Percentiles rank a stretch among this genome's conserved stretches.
These are phyloP conservation scores for Gracilariopsis chorda DNA, from an alignment of 23 red algal species.

Conservation along the genomic window DNA sequence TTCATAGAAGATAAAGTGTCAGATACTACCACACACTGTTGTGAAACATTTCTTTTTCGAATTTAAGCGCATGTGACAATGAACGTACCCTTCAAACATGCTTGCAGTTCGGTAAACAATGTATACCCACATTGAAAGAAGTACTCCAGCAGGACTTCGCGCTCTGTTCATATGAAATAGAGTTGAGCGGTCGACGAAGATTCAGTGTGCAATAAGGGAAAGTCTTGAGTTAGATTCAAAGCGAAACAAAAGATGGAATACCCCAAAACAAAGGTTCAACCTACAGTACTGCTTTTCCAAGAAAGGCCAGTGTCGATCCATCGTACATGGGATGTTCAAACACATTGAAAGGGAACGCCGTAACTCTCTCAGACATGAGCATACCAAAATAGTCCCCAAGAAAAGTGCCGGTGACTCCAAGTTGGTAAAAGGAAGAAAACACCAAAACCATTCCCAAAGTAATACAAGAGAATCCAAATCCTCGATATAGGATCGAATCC, in stretches of 20 bases:
- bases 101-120: constrained; percentile 77
- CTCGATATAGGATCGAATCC: not conserved
- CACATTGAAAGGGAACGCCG: constrained; percentile 84
- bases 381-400: constrained; percentile 99
- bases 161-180: constrained; percentile 26
- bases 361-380: constrained; percentile 71
- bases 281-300: constrained; percentile 76
- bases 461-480: not conserved
- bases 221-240: not conserved
- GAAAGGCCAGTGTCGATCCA: constrained; percentile 81
- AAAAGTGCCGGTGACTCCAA: constrained; percentile 91
- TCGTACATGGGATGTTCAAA: constrained; percentile 95
- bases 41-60: not conserved
- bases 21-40: not conserved
- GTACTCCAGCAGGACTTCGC: constrained; percentile 61
- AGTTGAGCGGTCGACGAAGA: not conserved
- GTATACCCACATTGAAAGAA: constrained; percentile 79
- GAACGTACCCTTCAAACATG: constrained; percentile 83
- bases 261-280: constrained; percentile 14
- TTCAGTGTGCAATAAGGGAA: not conserved
- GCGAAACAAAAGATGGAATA: not conserved
- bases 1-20: not conserved
- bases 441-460: constrained; percentile 64
- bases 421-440: constrained; percentile 50
- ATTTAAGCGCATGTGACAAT: not conserved